These are phyloP conservation scores for Oryza punctata DNA, from an alignment of 176 grass and related monocot genomes.

Conservation along the genomic window DNA sequence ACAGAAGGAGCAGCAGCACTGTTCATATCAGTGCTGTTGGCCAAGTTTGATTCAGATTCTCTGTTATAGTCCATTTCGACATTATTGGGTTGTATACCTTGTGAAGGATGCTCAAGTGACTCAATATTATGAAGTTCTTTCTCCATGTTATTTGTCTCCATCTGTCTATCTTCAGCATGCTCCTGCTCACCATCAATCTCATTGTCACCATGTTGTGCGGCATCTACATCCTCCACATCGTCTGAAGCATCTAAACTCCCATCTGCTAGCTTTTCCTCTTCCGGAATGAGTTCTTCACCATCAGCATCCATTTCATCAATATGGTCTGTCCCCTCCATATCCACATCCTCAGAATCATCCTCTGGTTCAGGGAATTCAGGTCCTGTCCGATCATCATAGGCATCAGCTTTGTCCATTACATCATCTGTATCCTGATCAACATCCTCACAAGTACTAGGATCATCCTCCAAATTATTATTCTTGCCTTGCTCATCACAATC, in stretches of 20 bases:
- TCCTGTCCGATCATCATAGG: constrained; percentile 77
- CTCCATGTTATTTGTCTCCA: constrained; percentile 53
- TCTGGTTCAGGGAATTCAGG: constrained; percentile 63
- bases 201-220: constrained; percentile 41
- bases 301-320: constrained; percentile 42
- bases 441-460: constrained; percentile 56
- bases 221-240: constrained; percentile 54
- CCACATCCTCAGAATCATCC: constrained; percentile 55
- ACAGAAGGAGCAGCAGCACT: constrained; percentile 61
- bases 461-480: constrained; percentile 53
- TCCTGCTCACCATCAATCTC: constrained; percentile 40
- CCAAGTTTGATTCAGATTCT: constrained; percentile 64
- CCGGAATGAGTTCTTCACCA: constrained; percentile 42
- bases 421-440: constrained; percentile 48
- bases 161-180: constrained; percentile 57
- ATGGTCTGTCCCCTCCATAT: constrained; percentile 57
- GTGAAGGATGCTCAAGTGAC: constrained; percentile 50
- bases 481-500: constrained; percentile 51
- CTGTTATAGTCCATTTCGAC: constrained; percentile 57
- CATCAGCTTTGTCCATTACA: constrained; percentile 69
- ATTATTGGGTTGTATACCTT: constrained; percentile 44
- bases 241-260: constrained; percentile 42
- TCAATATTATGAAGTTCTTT: constrained; percentile 49
- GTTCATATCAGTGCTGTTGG: constrained; percentile 69
- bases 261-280: constrained; percentile 55